Base-by-base conservation (phyloP, 208 protist species). In the Crithidia brevicula region DNA sequence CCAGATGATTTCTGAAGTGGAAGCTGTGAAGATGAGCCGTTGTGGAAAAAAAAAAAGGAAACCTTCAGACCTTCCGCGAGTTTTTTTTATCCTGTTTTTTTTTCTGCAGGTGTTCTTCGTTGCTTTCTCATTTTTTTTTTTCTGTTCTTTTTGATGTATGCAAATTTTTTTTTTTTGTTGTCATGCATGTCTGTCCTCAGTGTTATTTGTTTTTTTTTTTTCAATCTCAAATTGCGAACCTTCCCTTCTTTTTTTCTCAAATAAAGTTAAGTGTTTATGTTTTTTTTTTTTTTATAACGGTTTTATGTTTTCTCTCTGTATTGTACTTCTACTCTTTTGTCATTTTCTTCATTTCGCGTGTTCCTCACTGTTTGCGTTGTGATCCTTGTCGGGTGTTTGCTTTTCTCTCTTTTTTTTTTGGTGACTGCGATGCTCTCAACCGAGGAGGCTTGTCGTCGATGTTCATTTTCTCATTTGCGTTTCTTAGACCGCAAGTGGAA, bases 21-120 rank as follows among this genome's bases (percentile, higher is more conserved):
- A n/a, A n/a, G n/a, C n/a, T n/a, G n/a, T n/a, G n/a, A n/a, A n/a
- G n/a, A n/a, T n/a, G n/a, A n/a, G n/a, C n/a, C n/a, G n/a, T n/a
- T n/a, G n/a, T n/a, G n/a, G 36, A 40, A 40, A 40, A 40, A 40
- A 13, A 40, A 40, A 40, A 7, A 40, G 15, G 36, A 40, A 40
- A 40, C 36, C 10, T 13, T 40, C 10, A 40, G 36, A 40, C 8
- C 8, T 16, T 16, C 15, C 8, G 15, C 8, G 49, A 63, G 5
- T 66, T 38, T 40, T 13, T 40, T 40, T 7, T 13, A 7, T 40
- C 36, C 36, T 72, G n/a, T 66, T 54, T 67, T 75, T 40, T 52
- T 62, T 38, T 49, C 23, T 10, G 43, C 1, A 4, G 9, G 20
- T 15, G 16, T 71, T 71, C 34, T 52, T 36, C 22, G 16, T 31